These are phyloP conservation scores for Trifolium subterraneum DNA, from an alignment of 306 rosid species.

Conservation along the genomic window DNA sequence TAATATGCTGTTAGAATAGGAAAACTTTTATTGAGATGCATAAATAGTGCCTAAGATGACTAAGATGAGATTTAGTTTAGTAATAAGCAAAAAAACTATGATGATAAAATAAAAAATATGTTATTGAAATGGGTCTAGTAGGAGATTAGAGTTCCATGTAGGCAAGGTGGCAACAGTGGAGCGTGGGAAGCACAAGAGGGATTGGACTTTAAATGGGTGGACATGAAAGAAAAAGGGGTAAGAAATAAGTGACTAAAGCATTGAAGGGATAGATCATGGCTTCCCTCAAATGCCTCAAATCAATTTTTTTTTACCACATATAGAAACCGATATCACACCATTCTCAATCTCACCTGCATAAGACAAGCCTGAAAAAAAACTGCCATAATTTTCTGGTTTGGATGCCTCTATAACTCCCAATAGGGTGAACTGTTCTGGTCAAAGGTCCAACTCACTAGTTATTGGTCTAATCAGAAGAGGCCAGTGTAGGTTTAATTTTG, in stretches of 20 bases:
- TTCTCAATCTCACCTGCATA: too few species aligned
- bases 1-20: constrained; percentile 13
- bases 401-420: not conserved
- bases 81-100: not conserved
- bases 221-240: too few species aligned
- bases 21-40: not conserved
- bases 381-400: not conserved
- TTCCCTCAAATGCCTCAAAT: too few species aligned
- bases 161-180: not conserved
- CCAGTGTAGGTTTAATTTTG: not conserved
- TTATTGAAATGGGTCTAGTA: not conserved
- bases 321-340: too few species aligned
- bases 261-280: too few species aligned
- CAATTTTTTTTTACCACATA: too few species aligned
- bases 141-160: not conserved
- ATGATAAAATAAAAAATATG: not conserved
- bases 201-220: not conserved
- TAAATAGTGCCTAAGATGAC: not conserved
- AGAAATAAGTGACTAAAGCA: too few species aligned
- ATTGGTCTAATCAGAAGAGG: not conserved
- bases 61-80: not conserved
- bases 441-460: not conserved
- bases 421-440: not conserved
- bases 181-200: not conserved
- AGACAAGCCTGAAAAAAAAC: not conserved